Evolutionary conservation across 345 rosid genomes (phyloP).

Genomic region (Crucihimalaya himalaica): DNA sequence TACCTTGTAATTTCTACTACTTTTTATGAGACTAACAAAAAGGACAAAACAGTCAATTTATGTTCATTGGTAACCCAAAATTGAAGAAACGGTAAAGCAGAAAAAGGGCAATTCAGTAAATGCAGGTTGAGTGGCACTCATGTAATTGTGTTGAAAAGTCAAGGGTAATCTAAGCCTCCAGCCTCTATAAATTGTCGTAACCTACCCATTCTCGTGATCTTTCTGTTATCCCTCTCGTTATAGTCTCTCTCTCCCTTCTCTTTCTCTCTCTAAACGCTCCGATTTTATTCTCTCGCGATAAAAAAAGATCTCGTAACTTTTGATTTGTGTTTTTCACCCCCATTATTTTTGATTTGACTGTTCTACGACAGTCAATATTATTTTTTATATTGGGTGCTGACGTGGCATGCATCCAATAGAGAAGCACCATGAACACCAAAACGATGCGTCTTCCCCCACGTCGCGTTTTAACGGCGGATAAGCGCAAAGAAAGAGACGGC

Average conservation of each 20-base stretch:
- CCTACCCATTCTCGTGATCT: background rate
- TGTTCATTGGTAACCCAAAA: slow-evolving; percentile 14
- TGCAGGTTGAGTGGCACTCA: background rate
- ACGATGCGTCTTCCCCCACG: slow-evolving; percentile 93
- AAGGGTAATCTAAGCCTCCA: slow-evolving; percentile 23
- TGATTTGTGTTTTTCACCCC: background rate
- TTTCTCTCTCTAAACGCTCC: background rate
- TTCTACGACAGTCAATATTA: slow-evolving; percentile 15
- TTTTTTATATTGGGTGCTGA: slow-evolving; percentile 36
- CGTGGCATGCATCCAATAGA: slow-evolving; percentile 69
- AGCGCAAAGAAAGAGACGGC: slow-evolving; percentile 57
- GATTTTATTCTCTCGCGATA: background rate
- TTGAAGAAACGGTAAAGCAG: slow-evolving; percentile 34
- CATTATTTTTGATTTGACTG: slow-evolving; percentile 2
- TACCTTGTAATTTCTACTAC: background rate
- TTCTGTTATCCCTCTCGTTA: background rate
- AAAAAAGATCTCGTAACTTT: background rate
- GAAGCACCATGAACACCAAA: slow-evolving; percentile 56
- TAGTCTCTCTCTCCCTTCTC: background rate
- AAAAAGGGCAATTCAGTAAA: slow-evolving; percentile 38
- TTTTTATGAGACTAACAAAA: background rate
- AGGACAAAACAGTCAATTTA: slow-evolving; percentile 1
- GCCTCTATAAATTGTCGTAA: slow-evolving; percentile 45
- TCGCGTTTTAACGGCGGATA: slow-evolving; percentile 63
- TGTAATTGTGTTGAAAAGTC: background rate